phyloP scores from a whole-genome alignment of 306 rosid species.

The Oemleria cerasiformis region DNA sequence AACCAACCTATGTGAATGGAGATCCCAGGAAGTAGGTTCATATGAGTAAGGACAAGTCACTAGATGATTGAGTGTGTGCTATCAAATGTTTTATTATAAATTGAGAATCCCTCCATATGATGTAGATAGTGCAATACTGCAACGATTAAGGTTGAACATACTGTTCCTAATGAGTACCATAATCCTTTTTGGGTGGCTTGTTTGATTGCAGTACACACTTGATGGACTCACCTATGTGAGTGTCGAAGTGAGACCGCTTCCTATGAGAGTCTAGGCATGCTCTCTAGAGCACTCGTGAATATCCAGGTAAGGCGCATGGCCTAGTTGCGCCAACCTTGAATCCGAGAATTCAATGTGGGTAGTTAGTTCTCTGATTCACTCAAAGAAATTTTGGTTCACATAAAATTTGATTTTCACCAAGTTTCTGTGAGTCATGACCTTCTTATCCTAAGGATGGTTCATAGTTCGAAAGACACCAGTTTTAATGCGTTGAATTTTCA shows the following conservation, averaged over 20 bases:
- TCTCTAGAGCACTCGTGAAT: background rate
- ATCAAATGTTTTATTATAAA: background rate
- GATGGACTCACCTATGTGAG: background rate
- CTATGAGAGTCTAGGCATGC: too few species aligned
- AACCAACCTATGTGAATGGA: background rate
- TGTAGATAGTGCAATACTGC: background rate
- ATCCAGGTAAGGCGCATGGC: background rate
- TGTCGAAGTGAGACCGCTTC: background rate
- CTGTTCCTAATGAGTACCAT: background rate
- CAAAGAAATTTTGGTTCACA: background rate
- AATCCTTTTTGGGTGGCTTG: background rate
- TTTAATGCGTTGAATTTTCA: background rate
- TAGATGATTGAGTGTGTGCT: background rate
- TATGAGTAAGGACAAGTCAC: background rate
- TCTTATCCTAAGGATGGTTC: background rate
- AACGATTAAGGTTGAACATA: background rate
- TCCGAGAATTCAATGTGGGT: background rate
- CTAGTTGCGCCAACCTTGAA: background rate
- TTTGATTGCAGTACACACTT: background rate
- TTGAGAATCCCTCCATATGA: background rate
- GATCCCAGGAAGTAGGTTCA: slow-evolving; percentile 1
- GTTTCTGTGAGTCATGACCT: background rate
- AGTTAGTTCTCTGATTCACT: background rate
- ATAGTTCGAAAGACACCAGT: background rate
- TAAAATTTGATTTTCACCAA: background rate